Conservation (phyloP, 768 basidiomycete species). For the Cystofilobasidium macerans region DNA sequence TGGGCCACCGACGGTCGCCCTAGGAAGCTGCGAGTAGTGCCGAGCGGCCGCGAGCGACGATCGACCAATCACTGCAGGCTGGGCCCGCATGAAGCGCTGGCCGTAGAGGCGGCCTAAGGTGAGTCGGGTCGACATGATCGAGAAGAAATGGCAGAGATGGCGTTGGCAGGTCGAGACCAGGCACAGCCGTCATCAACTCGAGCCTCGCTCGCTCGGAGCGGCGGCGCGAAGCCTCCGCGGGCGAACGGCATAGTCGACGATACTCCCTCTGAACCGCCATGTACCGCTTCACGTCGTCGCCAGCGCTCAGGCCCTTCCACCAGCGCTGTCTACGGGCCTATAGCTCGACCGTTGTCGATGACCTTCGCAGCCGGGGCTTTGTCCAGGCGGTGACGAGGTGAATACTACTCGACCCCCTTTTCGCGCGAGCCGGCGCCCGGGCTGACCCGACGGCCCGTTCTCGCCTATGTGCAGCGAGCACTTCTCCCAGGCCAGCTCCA, state of each 20-base stretch:
- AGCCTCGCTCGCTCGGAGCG: background rate
- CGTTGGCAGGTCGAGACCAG: background rate
- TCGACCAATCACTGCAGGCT: no score
- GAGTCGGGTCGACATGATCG: background rate
- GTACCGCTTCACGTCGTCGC: conserved; percentile 2
- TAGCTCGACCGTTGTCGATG: conserved; percentile 6
- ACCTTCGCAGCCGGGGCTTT: conserved; percentile 2
- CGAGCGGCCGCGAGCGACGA: background rate
- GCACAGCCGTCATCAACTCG: background rate
- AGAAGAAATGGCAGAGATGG: background rate
- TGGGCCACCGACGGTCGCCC: background rate
- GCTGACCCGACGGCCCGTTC: background rate
- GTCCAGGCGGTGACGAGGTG: conserved; percentile 8
- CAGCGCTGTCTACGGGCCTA: background rate
- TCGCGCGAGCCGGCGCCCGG: background rate
- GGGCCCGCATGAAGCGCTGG: no score
- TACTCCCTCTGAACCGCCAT: background rate
- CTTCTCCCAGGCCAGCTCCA: conserved; percentile 7
- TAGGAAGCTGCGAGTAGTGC: background rate
- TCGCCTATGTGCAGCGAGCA: background rate
- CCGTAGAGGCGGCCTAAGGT: background rate
- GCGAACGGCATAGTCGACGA: no score
- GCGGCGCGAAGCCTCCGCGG: no score
- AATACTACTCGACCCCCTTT: background rate
- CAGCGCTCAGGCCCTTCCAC: background rate